A percentile compares a stretch with the other conserved stretches of the same genome.
phyloP scores from a whole-genome alignment of 257 asterid genomes.

The Marsdenia floribunda region DNA sequence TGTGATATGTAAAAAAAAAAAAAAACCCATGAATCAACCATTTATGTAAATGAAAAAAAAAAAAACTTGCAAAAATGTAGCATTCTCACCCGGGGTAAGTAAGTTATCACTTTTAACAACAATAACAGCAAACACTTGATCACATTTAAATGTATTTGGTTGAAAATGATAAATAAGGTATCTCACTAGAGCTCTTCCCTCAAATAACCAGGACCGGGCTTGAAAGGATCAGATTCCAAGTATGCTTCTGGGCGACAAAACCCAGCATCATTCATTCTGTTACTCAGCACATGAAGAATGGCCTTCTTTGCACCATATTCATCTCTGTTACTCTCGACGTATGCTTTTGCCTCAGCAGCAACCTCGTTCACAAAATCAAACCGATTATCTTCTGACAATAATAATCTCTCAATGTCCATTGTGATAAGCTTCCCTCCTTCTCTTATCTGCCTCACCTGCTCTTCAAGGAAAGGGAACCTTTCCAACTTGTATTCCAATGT shows the following conservation, averaged over 20 bases:
- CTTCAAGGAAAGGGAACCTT: constrained; percentile 87
- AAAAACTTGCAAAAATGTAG: too few relatives aligned
- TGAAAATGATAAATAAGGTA: background rate
- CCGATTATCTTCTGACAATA: constrained; percentile 77
- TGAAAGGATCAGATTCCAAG: constrained; percentile 68
- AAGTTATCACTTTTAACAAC: background rate
- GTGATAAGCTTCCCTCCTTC: constrained; percentile 59
- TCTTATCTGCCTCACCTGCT: constrained; percentile 73
- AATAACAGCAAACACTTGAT: background rate
- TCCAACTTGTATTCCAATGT: constrained; percentile 48
- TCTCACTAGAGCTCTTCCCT: constrained; percentile 48
- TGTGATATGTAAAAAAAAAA: too few relatives aligned
- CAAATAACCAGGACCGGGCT: constrained; percentile 85
- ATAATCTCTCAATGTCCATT: constrained; percentile 73
- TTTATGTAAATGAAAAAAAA: too few relatives aligned
- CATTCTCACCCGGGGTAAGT: too few relatives aligned
- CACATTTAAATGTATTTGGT: background rate
- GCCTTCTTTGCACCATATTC: constrained; percentile 91
- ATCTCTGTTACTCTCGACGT: constrained; percentile 84
- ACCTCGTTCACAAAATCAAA: constrained; percentile 78
- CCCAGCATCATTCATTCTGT: constrained; percentile 90
- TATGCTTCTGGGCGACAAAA: constrained; percentile 77
- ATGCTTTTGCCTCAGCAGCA: constrained; percentile 89
- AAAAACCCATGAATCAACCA: too few relatives aligned
- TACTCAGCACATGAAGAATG: constrained; percentile 82